Base-by-base conservation (phyloP, 345 rosid genomes). In the Psidium friedrichsthalianum region DNA sequence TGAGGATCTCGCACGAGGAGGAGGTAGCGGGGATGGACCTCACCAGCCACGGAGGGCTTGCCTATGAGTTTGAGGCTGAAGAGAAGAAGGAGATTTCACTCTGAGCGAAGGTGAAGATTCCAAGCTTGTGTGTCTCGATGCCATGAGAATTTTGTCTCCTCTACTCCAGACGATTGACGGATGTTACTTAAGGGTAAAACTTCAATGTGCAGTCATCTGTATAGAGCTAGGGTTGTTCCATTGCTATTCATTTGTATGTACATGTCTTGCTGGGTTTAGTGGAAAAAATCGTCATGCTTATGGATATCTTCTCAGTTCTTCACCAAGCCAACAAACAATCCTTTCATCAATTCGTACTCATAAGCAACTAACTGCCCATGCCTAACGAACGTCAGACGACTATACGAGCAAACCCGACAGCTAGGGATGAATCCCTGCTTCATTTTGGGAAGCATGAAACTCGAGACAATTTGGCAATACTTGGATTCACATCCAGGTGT, bases 11-110 rank as follows among this genome's bases (percentile, higher is more conserved):
- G 44, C 15, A 87, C 1, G 94, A 93, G 13, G 93, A 89, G 86
- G 94, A 93, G 85, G 82, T 87, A 88, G 91, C 93, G 3, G 94
- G 94, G 24, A 90, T 93, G 90, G 93, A 93, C 81, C 56, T 89
- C 83, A 93, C 93, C 44, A 90, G 94, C 74, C 94, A 93, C 76
- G 94, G 95, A 7, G 95, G 93, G 42, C 82, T 90, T 59, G 94
- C 95, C 16, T 92, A 92, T 49, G 88, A 56, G 15, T 89, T 88
- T 83, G 82, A 87, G 47, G 92, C 25, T 9, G 47, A 69, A 11
- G 80, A 69, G 47, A 69, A 69, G 44, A 36, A 69, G 47, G 80
- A 69, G 80, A 36, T 69, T 32, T 36, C 47, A 11, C 36, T 69
- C 47, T 69, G 80, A 69, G 80, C 80, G 47, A 69, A 36, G 47